Evolutionary conservation across 495 filamentous ascomycete species (phyloP), one percentile per base, ranked within the genome.

Genomic region (Aspergillus biplanus): DNA sequence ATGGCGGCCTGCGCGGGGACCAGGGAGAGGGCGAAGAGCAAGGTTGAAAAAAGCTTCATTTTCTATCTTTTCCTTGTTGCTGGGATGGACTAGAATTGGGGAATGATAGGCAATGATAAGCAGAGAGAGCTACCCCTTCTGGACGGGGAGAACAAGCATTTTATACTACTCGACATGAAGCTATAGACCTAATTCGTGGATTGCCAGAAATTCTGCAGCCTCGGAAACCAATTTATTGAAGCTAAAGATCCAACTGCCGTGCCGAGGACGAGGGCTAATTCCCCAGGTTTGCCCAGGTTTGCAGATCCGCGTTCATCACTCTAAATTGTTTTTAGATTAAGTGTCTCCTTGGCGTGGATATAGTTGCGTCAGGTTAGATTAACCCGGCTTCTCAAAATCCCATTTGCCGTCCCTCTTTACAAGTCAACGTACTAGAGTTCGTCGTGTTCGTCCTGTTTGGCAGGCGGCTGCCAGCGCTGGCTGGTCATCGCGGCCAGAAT

Each of bases 401-500:
- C n/a, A 27, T 2, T 27, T 27, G 21, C 21, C 21, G 21, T 27
- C 21, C 2, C 21, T 27, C 21, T 27, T n/a, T n/a, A n/a, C n/a
- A n/a, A n/a, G n/a, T n/a, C n/a, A n/a, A n/a, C n/a, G n/a, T n/a
- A n/a, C n/a, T 27, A 69, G 32, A 69, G 55, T 39, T 69, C 64
- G 54, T 69, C 64, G 39, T 59, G 61, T 15, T 33, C 46, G 0
- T 27, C 21, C 21, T 27, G 21, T 27, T 18, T 31, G 8, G 16
- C 6, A 12, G 47, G n/a, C 21, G 21, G 21, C 16, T 50, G n/a
- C 47, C 47, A 50, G 9, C 47, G 47, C 47, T 31, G 16, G 16
- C 15, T 69, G 1, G 53, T 55, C 67, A 72, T 72, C 7, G 69
- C 67, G n/a, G 67, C 67, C 48, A 69, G 52, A 16, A 69, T 69